Base-by-base conservation (phyloP, 2,329 filamentous ascomycete species). In the Arthrobotrys entomopaga region DNA sequence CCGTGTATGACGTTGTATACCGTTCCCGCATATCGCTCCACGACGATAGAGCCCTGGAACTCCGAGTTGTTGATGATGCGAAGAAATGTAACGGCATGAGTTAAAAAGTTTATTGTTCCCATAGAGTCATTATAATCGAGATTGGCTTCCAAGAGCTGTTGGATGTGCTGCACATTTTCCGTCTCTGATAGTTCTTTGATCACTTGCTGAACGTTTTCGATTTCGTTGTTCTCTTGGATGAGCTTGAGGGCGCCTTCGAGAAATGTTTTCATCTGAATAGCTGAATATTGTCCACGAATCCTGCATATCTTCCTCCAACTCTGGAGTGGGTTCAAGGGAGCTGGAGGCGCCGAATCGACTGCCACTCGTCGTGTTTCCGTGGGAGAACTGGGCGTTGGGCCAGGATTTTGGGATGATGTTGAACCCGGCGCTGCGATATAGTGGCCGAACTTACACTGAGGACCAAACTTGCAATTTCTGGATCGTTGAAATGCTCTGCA, bases 1-100 rank as follows among this genome's bases (percentile, higher is more conserved):
- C 83, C 83, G 64, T 81, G 85, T 10, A 85, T 77, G 75, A 82
- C 81, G 34, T 81, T 84, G 78, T 82, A 84, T 22, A 85, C 81
- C 2, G 81, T 83, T 16, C 80, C 81, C 11, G 84, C 78, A 1
- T 81, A 78, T 13, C 80, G 78, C 69, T 85, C 82, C 3, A 85
- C 75, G 1, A 84, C 77, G 10, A 83, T 69, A 0, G 83, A 85
- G 4, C 79, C 80, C 22, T 83, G 76, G 0, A 85, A 80, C 42
- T 82, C 79, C 0, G 80, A 78, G 72, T 84, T 79, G 0, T 83
- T 81, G 26, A 85, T 79, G 4, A 80, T 81, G 53, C 80, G 77
- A 40, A 84, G 79, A 58, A 85, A 82, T 0, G 83, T 83, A 11
- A 84, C 73, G 8, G 13, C 59, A 11, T 75, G 71, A 11, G 5